phyloP scores from a whole-genome alignment of 352 stramenopile species.

The Globisporangium alternatum region DNA sequence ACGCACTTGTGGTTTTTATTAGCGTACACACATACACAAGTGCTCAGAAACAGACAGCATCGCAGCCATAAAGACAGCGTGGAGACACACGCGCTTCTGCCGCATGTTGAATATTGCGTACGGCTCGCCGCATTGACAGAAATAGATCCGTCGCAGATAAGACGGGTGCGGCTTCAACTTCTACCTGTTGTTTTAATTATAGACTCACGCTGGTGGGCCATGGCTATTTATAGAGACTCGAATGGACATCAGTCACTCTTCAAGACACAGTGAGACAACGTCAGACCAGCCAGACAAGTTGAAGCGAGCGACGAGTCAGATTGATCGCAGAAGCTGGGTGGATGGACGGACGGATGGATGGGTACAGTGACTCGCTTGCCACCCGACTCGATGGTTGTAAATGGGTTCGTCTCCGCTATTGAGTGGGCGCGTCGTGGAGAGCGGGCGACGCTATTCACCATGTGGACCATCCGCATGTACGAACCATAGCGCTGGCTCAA shows the following conservation, averaged over 20 bases:
- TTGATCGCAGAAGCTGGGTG: neutral
- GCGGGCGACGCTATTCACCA: neutral
- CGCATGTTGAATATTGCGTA: neutral
- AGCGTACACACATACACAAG: neutral
- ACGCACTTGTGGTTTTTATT: conserved; percentile 1
- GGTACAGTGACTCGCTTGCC: neutral
- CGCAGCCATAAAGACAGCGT: neutral
- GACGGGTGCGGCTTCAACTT: neutral
- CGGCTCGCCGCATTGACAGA: neutral
- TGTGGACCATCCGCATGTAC: neutral
- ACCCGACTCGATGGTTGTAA: neutral
- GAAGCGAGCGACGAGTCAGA: conserved; percentile 3
- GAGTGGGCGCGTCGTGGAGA: neutral
- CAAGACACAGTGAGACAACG: neutral
- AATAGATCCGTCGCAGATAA: neutral
- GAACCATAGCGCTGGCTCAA: neutral
- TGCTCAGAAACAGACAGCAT: neutral
- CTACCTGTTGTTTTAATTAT: neutral
- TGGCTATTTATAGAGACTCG: neutral
- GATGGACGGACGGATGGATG: conserved; percentile 6
- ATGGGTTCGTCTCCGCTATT: neutral
- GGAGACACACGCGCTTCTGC: neutral
- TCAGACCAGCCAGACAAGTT: conserved; percentile 2
- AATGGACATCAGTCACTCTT: neutral
- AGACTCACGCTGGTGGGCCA: neutral